Conservation (phyloP, 176 grass and related monocot species). For the Zoysia pacifica region DNA sequence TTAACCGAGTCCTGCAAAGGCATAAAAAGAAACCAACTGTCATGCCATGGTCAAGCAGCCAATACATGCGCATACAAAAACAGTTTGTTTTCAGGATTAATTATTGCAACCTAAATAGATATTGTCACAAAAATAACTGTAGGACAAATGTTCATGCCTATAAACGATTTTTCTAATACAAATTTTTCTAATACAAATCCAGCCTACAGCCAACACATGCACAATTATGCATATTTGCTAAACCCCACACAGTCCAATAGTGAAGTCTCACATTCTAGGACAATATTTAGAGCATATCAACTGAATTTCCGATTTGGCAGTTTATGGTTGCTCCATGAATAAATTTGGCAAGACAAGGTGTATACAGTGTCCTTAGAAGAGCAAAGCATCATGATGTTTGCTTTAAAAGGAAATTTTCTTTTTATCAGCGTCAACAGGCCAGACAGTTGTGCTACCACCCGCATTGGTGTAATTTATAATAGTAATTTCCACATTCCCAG, state of each 20-base stretch:
- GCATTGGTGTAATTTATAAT: slow-evolving; percentile 14
- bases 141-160: neutral
- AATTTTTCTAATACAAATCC: neutral
- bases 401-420: slow-evolving; percentile 10
- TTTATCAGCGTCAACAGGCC: neutral
- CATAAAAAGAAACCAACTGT: neutral
- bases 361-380: neutral
- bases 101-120: neutral
- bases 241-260: neutral
- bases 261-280: neutral
- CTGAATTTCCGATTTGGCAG: neutral
- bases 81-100: neutral
- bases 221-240: neutral
- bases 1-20: slow-evolving; percentile 81
- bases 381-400: neutral
- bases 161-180: neutral
- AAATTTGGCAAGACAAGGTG: neutral
- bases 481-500: slow-evolving; percentile 26
- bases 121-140: neutral
- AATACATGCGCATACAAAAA: neutral
- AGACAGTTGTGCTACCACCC: slow-evolving; percentile 4
- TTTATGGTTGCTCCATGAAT: neutral
- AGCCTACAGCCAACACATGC: neutral
- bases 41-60: neutral
- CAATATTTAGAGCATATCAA: neutral